Conservation (phyloP, 2,329 filamentous ascomycete genomes). For the Harringtonia aguacate region DNA sequence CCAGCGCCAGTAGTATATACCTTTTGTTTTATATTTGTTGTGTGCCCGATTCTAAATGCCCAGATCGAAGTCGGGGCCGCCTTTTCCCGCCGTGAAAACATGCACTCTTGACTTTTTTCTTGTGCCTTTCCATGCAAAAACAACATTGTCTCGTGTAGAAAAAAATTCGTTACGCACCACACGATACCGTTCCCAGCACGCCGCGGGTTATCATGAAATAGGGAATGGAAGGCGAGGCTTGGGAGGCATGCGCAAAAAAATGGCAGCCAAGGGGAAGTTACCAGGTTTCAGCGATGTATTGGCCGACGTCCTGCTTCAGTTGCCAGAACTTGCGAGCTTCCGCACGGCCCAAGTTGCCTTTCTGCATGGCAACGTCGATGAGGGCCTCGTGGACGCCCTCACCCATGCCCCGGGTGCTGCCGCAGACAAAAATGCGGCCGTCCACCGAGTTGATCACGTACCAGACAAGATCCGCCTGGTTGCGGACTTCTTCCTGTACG, state of each 20-base stretch:
- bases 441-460: constrained; percentile 95
- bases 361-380: constrained; percentile 82
- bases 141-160: neutral
- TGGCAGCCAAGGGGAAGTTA: constrained; percentile 22
- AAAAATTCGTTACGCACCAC: no score
- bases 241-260: neutral
- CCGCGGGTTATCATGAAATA: neutral
- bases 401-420: constrained; percentile 92
- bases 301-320: constrained; percentile 81
- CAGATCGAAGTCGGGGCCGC: no score
- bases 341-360: constrained; percentile 73
- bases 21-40: no score
- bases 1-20: no score
- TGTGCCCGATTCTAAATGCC: no score
- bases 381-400: constrained; percentile 87
- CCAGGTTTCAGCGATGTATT: constrained; percentile 86
- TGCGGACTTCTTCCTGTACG: constrained; percentile 87
- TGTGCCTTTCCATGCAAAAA: neutral
- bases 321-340: constrained; percentile 85
- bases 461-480: constrained; percentile 96
- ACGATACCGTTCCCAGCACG: neutral
- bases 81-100: neutral
- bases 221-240: no score
- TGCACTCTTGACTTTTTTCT: neutral
- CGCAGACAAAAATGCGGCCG: constrained; percentile 91